These are phyloP conservation scores for Dictyostelium firmibasis DNA, from an alignment of 78 protist genomes.

Conservation along the genomic window DNA sequence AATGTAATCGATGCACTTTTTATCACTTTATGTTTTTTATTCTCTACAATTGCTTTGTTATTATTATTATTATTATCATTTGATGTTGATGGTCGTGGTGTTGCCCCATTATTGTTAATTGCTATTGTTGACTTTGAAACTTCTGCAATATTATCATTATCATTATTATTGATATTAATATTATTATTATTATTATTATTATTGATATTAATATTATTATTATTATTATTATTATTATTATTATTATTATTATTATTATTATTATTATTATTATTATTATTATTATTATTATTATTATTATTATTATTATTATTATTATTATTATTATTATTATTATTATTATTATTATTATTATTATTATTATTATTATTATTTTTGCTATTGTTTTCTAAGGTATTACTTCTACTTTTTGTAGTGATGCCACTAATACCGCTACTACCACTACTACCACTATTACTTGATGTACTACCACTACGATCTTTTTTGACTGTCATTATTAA, in stretches of 20 bases:
- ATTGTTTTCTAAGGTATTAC: no score
- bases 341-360: no score
- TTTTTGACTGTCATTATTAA: not conserved
- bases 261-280: no score
- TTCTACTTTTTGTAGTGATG: no score
- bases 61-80: not conserved
- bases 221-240: not conserved
- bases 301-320: no score
- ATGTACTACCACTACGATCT: no score
- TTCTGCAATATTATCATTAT: not conserved
- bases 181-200: not conserved
- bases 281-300: no score
- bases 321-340: no score
- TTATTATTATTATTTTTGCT: no score
- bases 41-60: not conserved
- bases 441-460: no score
- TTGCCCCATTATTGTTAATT: not conserved
- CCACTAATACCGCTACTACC: no score
- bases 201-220: not conserved
- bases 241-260: no score
- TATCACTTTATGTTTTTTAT: not conserved
- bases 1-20: constrained; percentile 71
- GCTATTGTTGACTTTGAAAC: not conserved
- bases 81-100: not conserved
- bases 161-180: not conserved